A percentile compares a stretch with the other conserved stretches of the same genome.
These are phyloP conservation scores for Pachyrhizus erosus DNA, from an alignment of 306 rosid genomes.

Conservation along the genomic window DNA sequence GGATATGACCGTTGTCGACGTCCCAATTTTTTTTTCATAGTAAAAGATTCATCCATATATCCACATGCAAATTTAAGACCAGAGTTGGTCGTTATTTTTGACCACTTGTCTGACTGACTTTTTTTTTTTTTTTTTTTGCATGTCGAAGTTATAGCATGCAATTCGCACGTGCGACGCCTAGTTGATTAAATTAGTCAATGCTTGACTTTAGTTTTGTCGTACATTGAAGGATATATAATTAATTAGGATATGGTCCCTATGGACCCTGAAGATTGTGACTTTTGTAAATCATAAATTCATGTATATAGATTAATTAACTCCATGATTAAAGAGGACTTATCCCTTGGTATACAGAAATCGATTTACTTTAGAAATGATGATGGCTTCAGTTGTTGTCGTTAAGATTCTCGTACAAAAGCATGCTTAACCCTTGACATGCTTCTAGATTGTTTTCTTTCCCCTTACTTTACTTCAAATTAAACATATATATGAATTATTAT, in stretches of 20 bases:
- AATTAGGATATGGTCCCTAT: neutral
- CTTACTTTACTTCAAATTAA: neutral
- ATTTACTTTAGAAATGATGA: neutral
- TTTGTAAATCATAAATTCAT: neutral
- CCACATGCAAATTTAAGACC: neutral
- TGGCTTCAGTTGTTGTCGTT: constrained; percentile 1
- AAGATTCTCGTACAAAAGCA: constrained; percentile 38
- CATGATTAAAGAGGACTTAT: constrained; percentile 3
- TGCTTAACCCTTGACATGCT: neutral
- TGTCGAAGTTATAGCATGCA: neutral
- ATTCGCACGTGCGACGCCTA: neutral
- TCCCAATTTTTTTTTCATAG: no score
- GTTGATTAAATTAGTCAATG: neutral
- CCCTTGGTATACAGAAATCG: constrained; percentile 13
- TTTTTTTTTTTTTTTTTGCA: no score
- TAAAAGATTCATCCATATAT: neutral
- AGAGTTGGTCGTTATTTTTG: neutral
- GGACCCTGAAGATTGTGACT: neutral
- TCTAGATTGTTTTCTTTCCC: neutral
- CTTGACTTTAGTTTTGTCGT: neutral
- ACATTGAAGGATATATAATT: neutral
- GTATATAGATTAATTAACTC: neutral
- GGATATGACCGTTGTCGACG: neutral
- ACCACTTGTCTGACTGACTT: neutral
- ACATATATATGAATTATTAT: neutral